A percentile compares a stretch with the other conserved stretches of the same genome.
These are phyloP conservation scores for Crataegus laevigata DNA, from an alignment of 306 rosid genomes.

Conservation along the genomic window DNA sequence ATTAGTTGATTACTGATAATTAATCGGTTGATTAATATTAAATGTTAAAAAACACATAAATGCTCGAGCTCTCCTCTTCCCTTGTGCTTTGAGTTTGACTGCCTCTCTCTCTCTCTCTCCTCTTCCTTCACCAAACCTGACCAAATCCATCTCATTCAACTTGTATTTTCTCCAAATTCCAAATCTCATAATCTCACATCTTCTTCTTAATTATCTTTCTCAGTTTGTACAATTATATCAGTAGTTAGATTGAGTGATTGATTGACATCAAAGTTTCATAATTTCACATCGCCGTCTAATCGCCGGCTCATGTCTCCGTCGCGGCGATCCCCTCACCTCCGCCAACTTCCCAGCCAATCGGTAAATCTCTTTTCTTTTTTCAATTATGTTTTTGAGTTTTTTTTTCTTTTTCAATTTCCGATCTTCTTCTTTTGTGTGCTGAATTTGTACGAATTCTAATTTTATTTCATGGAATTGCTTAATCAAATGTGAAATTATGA, in stretches of 20 bases:
- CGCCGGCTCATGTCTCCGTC: not conserved
- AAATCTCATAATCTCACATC: not conserved
- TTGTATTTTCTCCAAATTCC: not conserved
- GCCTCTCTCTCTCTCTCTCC: not conserved
- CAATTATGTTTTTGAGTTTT: not conserved
- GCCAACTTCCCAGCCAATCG: not conserved
- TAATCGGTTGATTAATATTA: not conserved
- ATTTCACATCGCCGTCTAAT: not conserved
- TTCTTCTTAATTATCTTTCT: not conserved
- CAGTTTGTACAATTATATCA: not conserved
- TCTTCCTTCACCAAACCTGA: slow-evolving; percentile 1
- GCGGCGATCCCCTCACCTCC: not conserved
- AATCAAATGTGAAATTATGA: not conserved
- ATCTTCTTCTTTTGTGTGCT: not conserved
- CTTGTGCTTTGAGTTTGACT: slow-evolving; percentile 26
- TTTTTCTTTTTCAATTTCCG: not conserved
- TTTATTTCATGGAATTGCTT: not conserved
- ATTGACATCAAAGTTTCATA: not conserved
- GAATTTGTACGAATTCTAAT: not conserved
- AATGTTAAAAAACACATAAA: not conserved
- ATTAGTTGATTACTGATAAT: not conserved
- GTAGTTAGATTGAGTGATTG: not conserved
- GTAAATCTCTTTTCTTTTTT: not conserved
- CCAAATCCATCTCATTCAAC: not conserved
- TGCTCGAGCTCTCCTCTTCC: slow-evolving; percentile 16